These are phyloP conservation scores for Botrytis sinoallii DNA, from an alignment of 2,329 filamentous ascomycete genomes.

Conservation along the genomic window DNA sequence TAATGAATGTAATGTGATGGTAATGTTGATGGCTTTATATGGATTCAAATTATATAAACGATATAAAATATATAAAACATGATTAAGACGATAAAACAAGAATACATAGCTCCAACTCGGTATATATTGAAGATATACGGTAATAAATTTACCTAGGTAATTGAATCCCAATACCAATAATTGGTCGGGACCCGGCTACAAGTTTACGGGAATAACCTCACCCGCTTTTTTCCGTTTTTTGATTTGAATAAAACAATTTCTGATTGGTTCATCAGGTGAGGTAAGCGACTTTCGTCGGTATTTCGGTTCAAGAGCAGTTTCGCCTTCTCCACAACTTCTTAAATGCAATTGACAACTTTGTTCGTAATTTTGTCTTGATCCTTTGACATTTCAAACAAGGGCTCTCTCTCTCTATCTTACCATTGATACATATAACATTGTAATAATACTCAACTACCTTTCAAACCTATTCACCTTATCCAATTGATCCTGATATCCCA, in stretches of 20 bases:
- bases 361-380: background rate
- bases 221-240: conserved; percentile 18
- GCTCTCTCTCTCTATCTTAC: background rate
- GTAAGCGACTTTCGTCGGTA: conserved; percentile 16
- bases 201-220: conserved; percentile 16
- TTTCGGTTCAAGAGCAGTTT: conserved; percentile 16
- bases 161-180: background rate
- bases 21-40: no score
- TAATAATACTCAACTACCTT: conserved; percentile 11
- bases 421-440: conserved; percentile 7
- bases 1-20: background rate
- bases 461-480: background rate
- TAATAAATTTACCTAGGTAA: background rate
- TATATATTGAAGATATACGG: background rate
- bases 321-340: conserved; percentile 20
- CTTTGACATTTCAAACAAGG: conserved; percentile 11
- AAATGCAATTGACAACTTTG: conserved; percentile 3
- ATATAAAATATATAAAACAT: background rate
- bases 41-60: background rate
- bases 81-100: background rate
- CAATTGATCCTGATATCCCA: conserved; percentile 6
- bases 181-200: background rate
- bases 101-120: background rate
- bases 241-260: conserved; percentile 17
- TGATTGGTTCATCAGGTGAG: conserved; percentile 12